phyloP scores from a whole-genome alignment of 257 asterid genomes.

The Anisodus tanguticus region DNA sequence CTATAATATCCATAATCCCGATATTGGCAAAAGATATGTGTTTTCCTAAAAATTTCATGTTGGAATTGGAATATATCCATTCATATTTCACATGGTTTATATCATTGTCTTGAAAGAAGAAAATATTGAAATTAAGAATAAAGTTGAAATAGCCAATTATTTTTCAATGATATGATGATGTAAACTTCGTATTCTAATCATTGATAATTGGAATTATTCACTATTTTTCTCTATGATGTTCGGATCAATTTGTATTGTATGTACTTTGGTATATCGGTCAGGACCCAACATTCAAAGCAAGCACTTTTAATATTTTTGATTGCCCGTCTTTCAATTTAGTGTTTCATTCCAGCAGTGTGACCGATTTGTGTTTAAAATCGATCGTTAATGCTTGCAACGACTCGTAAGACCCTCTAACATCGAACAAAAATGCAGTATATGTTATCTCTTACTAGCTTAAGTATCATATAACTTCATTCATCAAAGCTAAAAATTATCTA shows the following conservation, averaged over 20 bases:
- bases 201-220: neutral
- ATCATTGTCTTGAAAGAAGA: slow-evolving; percentile 16
- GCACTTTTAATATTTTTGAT: too few species aligned
- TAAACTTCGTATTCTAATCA: neutral
- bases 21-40: neutral
- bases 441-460: too few species aligned
- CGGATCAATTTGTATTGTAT: neutral
- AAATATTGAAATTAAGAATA: neutral
- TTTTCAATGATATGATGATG: slow-evolving; percentile 1
- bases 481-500: too few species aligned
- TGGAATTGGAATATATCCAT: neutral
- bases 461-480: too few species aligned
- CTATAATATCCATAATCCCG: too few species aligned
- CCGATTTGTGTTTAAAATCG: too few species aligned
- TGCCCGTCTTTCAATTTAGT: neutral
- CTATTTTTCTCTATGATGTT: neutral
- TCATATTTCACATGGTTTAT: slow-evolving; percentile 23
- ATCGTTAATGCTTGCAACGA: too few species aligned
- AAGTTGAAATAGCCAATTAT: neutral
- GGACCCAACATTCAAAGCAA: too few species aligned
- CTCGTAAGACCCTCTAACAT: too few species aligned
- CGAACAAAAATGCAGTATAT: too few species aligned
- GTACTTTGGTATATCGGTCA: too few species aligned
- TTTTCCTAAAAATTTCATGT: neutral
- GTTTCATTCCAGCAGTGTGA: too few species aligned